Conservation (phyloP, 1,139 yeast species). For the Pichia sp. region DNA sequence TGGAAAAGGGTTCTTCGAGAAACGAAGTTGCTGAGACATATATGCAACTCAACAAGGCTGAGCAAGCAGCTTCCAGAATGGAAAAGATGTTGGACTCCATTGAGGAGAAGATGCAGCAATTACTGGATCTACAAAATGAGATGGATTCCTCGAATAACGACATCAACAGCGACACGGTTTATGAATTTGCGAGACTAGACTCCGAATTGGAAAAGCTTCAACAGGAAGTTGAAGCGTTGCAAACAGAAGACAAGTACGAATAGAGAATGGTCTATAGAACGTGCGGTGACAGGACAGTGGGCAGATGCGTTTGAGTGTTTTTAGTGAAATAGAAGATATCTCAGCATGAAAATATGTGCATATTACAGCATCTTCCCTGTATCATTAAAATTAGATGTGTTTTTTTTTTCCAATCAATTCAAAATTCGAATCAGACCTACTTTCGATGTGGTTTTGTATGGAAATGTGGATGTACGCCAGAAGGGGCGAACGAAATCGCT, state of each 20-base stretch:
- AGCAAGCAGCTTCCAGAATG: slow-evolving; percentile 26
- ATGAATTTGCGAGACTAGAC: slow-evolving; percentile 1
- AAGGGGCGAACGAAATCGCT: no score
- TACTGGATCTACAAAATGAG: slow-evolving; percentile 5
- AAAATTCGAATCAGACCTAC: no score
- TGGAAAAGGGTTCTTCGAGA: background rate
- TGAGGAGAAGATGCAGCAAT: slow-evolving; percentile 45
- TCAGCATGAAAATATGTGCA: no score
- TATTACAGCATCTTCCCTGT: no score
- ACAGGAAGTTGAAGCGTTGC: slow-evolving; percentile 3
- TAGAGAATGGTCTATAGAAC: no score
- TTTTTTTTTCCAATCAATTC: no score
- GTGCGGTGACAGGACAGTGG: no score
- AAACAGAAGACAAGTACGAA: background rate
- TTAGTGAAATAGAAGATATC: no score
- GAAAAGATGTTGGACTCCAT: slow-evolving; percentile 49
- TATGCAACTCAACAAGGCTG: slow-evolving; percentile 8
- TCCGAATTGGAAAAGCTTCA: slow-evolving; percentile 5
- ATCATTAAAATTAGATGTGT: no score
- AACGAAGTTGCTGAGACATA: slow-evolving; percentile 6
- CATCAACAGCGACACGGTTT: background rate
- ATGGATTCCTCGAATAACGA: background rate
- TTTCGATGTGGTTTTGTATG: no score
- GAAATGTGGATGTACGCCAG: no score
- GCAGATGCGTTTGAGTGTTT: no score